Evolutionary conservation across 106 monocot species (phyloP), one percentile per base, ranked within the genome.

Genomic region (Posidonia australis): DNA sequence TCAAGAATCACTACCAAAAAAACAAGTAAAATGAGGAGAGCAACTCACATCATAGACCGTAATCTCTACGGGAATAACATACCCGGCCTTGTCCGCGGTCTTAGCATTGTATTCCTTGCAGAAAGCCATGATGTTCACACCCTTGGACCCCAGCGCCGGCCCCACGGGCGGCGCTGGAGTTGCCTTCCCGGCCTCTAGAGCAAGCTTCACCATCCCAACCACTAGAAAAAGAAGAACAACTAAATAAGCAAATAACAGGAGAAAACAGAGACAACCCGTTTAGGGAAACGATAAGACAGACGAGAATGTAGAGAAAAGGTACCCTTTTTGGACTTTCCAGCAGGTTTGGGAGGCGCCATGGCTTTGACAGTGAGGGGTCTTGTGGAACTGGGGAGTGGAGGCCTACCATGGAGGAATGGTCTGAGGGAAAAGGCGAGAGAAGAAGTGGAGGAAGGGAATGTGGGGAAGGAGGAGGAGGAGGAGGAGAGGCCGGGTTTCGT

Each of bases 21-120:
- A 54, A 48, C 5, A 55, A 23, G 17, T 26, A 5, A 58, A 46
- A 47, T 13, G 1, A 23, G 70, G 13, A 14, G 51, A 46, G 7
- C 5, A 24, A 69, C 96, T 90, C 78, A 96, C 96, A 77, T 96
- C 96, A 60, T 55, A 96, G 11, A 96, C 87, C 9, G 96, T 96
- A 67, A 96, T 84, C 68, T 96, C 94, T n/a, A 90, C 96, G 6
- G 96, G 90, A 67, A 96, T 96, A 19, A 96, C 72, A 53, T 90
- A 96, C 12, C 96, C 96, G 27, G 90, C 70, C 70, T 96, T 96
- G 7, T 96, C 96, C 0, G 84, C 86, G 11, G 90, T 90, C 82
- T 77, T 96, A 67, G 96, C 96, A 63, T 96, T 96, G 79, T 90
- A 96, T 78, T 96, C 96, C 78, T 96, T 96, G 67, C 90, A 96